Evolutionary conservation across 2,329 filamentous ascomycete genomes (phyloP), one percentile per base, ranked within the genome.

Genomic region (Fusarium piperis): DNA sequence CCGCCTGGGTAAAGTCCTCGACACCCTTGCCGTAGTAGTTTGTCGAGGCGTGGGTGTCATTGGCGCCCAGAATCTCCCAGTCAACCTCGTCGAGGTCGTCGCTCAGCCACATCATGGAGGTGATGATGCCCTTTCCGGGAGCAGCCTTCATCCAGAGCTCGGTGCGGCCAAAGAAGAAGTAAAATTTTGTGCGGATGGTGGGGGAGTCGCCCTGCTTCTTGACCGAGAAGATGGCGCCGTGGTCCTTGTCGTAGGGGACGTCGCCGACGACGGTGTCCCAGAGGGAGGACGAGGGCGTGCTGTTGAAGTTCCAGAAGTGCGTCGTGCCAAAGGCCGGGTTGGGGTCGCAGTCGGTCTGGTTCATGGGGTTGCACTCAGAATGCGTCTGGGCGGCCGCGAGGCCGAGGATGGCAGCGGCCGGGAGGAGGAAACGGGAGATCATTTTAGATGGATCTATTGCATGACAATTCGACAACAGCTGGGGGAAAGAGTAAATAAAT

Each of bases 61-160:
- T 91, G 63, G 87, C 87, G 51, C 93, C 93, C 65, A 94, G 86
- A 77, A 93, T 93, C 78, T 96, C 93, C 89, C 93, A 95, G 78
- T 97, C 94, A 41, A 97, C 91, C 82, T 97, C 94, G 79, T 97
- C 94, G 15, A 95, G 86, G 75, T 94, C 91, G 74, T 96, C 92
- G 57, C 92, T 95, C 72, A 96, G 87, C 80, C 95, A 87, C 79
- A 97, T 95, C 77, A 97, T 91, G 68, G 93, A 90, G 77, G 91
- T 94, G 75, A 97, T 89, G 70, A 97, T 91, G 58, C 94, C 94
- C 9, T 83, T 84, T 18, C 94, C 94, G 1, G 85, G 83, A 1
- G 94, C 91, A 5, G 93, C 92, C 83, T 94, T 93, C 85, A 97
- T 88, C 73, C 89, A 86, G 64, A 95, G 87, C 81, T 96, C 93